A percentile compares a stretch with the other conserved stretches of the same genome.
Conservation (phyloP, 1,139 yeast genomes). For the Zygoascus meyerae region DNA sequence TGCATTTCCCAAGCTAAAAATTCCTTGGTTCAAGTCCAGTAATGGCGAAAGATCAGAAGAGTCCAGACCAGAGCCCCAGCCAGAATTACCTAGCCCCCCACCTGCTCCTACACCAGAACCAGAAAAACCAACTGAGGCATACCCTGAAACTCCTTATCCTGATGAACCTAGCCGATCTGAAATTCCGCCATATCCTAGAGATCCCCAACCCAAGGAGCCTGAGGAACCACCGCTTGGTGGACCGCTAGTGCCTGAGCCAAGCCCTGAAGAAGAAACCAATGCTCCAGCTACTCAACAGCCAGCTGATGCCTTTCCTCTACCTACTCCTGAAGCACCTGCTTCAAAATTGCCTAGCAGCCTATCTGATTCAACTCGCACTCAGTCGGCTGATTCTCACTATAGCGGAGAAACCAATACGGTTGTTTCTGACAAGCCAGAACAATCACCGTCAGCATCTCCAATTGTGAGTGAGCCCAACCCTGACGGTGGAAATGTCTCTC, state of each 20-base stretch:
- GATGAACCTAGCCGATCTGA: no score
- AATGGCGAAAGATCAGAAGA: constrained; percentile 1
- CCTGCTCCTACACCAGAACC: background rate
- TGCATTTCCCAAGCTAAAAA: constrained; percentile 9
- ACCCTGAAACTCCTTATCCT: no score
- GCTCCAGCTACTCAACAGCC: background rate
- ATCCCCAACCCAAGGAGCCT: no score
- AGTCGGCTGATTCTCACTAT: background rate
- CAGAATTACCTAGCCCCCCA: background rate
- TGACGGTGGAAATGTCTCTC: no score
- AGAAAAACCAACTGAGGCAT: background rate
- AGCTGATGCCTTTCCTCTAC: background rate
- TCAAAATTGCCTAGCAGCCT: background rate
- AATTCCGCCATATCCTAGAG: no score
- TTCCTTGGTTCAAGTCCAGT: constrained; percentile 8
- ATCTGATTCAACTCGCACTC: background rate
- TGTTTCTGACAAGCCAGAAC: background rate
- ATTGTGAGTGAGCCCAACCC: no score
- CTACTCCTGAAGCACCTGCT: background rate
- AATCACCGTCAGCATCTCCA: background rate
- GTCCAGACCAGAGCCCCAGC: background rate
- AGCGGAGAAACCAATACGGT: background rate
- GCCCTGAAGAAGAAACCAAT: background rate
- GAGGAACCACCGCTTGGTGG: no score
- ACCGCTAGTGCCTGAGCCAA: no score